phyloP scores from a whole-genome alignment of 2,329 filamentous ascomycete genomes.

The Ceratocystis colombiana region DNA sequence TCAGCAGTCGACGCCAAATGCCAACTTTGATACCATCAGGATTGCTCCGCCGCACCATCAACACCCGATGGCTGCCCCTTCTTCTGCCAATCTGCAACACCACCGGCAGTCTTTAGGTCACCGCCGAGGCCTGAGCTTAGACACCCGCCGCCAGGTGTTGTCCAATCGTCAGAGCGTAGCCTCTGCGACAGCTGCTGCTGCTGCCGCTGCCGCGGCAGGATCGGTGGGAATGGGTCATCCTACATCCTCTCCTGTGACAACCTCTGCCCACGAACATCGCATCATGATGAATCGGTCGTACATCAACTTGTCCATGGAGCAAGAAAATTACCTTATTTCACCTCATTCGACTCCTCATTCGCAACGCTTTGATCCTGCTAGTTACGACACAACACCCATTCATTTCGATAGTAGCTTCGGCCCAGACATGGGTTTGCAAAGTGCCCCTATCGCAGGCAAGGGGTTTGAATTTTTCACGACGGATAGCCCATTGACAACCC shows the following conservation, averaged over 20 bases:
- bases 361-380: conserved; percentile 43
- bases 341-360: conserved; percentile 46
- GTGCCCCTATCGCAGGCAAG: conserved; percentile 32
- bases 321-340: conserved; percentile 48
- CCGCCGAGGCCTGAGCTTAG: conserved; percentile 75
- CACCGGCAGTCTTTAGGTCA: conserved; percentile 39
- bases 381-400: conserved; percentile 38
- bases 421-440: conserved; percentile 22
- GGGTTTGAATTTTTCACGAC: conserved; percentile 44
- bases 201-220: conserved; percentile 34
- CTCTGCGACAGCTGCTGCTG: conserved; percentile 24
- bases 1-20: conserved; percentile 75
- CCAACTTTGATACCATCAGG: conserved; percentile 60
- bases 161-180: conserved; percentile 18
- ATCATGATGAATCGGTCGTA: conserved; percentile 31
- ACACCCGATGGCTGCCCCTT: conserved; percentile 30
- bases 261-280: conserved; percentile 26
- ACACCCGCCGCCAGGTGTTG: conserved; percentile 50
- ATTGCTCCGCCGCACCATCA: conserved; percentile 39
- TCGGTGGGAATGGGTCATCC: conserved; percentile 18
- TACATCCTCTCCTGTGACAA: conserved; percentile 35
- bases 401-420: conserved; percentile 42
- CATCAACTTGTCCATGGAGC: conserved; percentile 16
- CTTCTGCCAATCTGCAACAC: conserved; percentile 13
- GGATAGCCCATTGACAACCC: conserved; percentile 40